Percentiles rank a stretch among this genome's conserved stretches.
These are phyloP conservation scores for Sclerotiophoma versabilis DNA, from an alignment of 2,329 filamentous ascomycete genomes.

Conservation along the genomic window DNA sequence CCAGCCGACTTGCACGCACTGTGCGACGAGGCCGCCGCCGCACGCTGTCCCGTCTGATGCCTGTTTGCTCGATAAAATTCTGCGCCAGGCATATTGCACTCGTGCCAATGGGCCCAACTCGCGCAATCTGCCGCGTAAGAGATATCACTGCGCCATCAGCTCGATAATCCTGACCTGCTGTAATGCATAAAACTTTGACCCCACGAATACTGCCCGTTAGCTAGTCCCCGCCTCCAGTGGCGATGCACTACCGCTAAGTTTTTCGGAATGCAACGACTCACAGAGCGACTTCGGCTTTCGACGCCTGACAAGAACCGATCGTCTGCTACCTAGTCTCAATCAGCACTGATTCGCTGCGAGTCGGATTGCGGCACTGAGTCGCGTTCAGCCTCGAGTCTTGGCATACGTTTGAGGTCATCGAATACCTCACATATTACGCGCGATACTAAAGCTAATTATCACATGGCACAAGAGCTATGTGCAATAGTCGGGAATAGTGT, in stretches of 20 bases:
- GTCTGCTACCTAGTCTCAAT: conserved; percentile 1
- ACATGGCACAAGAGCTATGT: conserved; percentile 1
- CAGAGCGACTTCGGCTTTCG: conserved; percentile 23
- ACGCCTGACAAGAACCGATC: conserved; percentile 13
- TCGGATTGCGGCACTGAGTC: conserved; percentile 14
- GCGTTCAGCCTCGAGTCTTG: conserved; percentile 19
- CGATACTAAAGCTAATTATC: conserved; percentile 14
- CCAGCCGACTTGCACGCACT: background rate
- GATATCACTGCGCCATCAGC: conserved; percentile 23
- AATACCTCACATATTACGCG: conserved; percentile 1
- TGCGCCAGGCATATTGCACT: conserved; percentile 19
- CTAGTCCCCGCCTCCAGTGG: conserved; percentile 32
- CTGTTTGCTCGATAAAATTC: conserved; percentile 29
- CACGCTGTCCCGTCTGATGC: conserved; percentile 22
- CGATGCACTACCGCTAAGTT: conserved; percentile 32
- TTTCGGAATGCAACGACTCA: conserved; percentile 36
- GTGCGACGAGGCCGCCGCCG: conserved; percentile 14
- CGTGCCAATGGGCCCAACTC: conserved; percentile 20
- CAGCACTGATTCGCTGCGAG: conserved; percentile 21
- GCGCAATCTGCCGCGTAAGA: conserved; percentile 34
- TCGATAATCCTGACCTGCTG: conserved; percentile 12
- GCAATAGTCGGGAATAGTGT: conserved; percentile 6
- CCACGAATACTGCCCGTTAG: conserved; percentile 27
- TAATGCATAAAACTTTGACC: conserved; percentile 25
- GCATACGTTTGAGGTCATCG: conserved; percentile 7